Base-by-base conservation (phyloP, 73 alveolate genomes). In the Paramecium sonneborni region DNA sequence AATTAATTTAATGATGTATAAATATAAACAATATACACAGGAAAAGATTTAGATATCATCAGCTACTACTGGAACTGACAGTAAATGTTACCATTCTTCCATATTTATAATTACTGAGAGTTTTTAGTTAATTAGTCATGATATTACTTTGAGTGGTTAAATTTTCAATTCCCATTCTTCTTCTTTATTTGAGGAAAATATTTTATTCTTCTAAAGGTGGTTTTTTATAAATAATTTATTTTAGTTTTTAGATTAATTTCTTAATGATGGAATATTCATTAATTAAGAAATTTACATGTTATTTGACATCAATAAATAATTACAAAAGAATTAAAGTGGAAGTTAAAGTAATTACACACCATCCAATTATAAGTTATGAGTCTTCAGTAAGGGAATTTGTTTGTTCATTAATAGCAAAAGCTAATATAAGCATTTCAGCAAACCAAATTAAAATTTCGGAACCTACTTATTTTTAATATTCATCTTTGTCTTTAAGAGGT, bases 391-490 rank as follows among this genome's bases (percentile, higher is more conserved):
- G 55, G 1, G 46, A 18, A n/a, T 38, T 30, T 11, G 90, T 23
- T 30, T 37, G 14, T 72, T 72, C 52, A 72, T 72, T 72, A 35
- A 35, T 35, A 72, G 86, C 86, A 79, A 20, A 44, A 3, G 26
- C 44, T 43, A 79, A 23, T 6, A 79, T 44, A 10, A 79, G 15
- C 55, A 79, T 38, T 79, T 79, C 90, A 11, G 55, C 74, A 4
- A 79, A 1, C 90, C 90, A 79, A 3, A 79, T 43, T 21, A 79
- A 39, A 11, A 79, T 24, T 79, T 79, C 90, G 20, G 76, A 39
- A 5, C 69, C 48, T 14, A 39, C 18, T 14, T 38, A 14, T 26
- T 79, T 79, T 12, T 4, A 79, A 4, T 43, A 79, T 46, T 79
- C 90, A 43, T 23, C 44, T 44, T 79, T 23, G 15, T 44, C 90